These are phyloP conservation scores for Kodamaea leandrae DNA, from an alignment of 805 yeast genomes.

Conservation along the genomic window DNA sequence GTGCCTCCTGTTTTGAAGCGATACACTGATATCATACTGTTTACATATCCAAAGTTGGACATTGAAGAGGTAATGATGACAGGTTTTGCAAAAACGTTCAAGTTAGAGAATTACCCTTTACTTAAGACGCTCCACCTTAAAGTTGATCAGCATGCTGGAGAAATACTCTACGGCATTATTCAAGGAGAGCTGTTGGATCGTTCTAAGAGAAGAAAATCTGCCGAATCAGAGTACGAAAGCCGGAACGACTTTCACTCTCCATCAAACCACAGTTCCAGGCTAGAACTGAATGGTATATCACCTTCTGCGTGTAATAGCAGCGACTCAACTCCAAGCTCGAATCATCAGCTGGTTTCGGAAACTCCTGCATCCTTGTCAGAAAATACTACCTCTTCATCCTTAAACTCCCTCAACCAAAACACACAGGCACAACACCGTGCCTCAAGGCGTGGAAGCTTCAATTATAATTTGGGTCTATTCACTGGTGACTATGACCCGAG, in stretches of 20 bases:
- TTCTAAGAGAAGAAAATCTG: neutral
- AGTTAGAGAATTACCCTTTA: conserved; percentile 21
- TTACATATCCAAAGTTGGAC: conserved; percentile 17
- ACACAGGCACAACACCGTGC: neutral
- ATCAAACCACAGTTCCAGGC: neutral
- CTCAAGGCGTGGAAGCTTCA: conserved; percentile 14
- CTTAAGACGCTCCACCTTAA: conserved; percentile 12
- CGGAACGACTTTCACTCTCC: neutral
- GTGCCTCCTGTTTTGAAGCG: conserved; percentile 2
- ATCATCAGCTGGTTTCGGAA: conserved; percentile 5
- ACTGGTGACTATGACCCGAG: conserved; percentile 28
- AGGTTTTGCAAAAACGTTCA: conserved; percentile 13
- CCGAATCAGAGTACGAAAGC: conserved; percentile 9
- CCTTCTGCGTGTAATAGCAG: neutral
- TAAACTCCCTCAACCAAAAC: conserved; percentile 1
- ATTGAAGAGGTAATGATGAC: conserved; percentile 18
- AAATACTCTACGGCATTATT: neutral
- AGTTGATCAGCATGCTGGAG: conserved; percentile 2
- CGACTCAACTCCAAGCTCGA: conserved; percentile 14
- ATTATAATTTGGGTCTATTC: conserved; percentile 25
- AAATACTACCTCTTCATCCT: conserved; percentile 2
- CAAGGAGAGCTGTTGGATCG: conserved; percentile 14
- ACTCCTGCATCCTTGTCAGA: conserved; percentile 3
- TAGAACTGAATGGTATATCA: neutral
- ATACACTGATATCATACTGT: conserved; percentile 16